Percentiles rank a stretch among this genome's conserved stretches.
Conservation (phyloP, 257 asterid species). For the Plantago elongata region DNA sequence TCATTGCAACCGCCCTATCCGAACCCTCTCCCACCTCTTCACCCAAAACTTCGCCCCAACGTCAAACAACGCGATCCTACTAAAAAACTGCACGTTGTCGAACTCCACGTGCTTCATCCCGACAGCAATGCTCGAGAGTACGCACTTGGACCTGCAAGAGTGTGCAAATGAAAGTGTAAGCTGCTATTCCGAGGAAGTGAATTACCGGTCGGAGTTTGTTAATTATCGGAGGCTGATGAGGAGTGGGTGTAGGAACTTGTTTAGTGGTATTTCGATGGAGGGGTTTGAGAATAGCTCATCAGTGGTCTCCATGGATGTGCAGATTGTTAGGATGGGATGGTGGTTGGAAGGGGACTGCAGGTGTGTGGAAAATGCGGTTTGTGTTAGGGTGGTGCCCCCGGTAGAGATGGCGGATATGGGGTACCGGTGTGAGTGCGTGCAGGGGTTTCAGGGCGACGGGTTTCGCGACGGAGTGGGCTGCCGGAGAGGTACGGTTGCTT, state of each 20-base stretch:
- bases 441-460: slow-evolving; percentile 75
- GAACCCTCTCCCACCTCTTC: slow-evolving; percentile 40
- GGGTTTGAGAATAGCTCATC: slow-evolving; percentile 33
- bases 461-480: slow-evolving; percentile 59
- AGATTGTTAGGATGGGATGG: slow-evolving; percentile 64
- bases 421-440: slow-evolving; percentile 56
- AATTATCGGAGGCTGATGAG: slow-evolving; percentile 28
- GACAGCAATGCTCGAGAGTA: slow-evolving; percentile 44
- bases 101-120: slow-evolving; percentile 50
- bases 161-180: slow-evolving; percentile 43
- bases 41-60: slow-evolving; percentile 64
- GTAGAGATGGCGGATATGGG: slow-evolving; percentile 19
- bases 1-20: slow-evolving; percentile 51
- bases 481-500: slow-evolving; percentile 51
- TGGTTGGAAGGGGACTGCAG: slow-evolving; percentile 61
- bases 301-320: slow-evolving; percentile 61
- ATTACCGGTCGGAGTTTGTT: slow-evolving; percentile 36
- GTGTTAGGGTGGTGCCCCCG: slow-evolving; percentile 36
- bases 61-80: slow-evolving; percentile 53
- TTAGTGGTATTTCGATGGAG: slow-evolving; percentile 64
- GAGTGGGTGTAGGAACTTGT: slow-evolving; percentile 39
- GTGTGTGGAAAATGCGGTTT: slow-evolving; percentile 52
- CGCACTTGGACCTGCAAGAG: slow-evolving; percentile 56
- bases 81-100: slow-evolving; percentile 40
- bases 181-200: slow-evolving; percentile 68